Percentiles rank a stretch among this genome's conserved stretches.
These are phyloP conservation scores for Diaporthe eres DNA, from an alignment of 2,329 filamentous ascomycete species.

Conservation along the genomic window DNA sequence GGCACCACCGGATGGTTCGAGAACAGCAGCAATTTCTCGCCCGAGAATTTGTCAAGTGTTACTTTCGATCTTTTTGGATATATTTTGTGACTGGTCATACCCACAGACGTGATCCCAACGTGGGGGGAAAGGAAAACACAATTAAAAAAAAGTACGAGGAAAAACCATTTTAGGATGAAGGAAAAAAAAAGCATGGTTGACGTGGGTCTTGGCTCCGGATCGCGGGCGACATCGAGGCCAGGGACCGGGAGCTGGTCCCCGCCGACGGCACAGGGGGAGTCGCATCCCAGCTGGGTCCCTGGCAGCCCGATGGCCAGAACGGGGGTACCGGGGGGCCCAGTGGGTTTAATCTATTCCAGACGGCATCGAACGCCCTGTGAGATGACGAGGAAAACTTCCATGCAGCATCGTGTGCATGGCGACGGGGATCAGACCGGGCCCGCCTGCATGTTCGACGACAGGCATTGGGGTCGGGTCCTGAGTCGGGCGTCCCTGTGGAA, in stretches of 20 bases:
- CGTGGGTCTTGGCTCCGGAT: slow-evolving; percentile 28
- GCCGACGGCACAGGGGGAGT: slow-evolving; percentile 30
- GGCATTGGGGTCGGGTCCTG: slow-evolving; percentile 1
- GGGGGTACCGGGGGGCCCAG: slow-evolving; percentile 3
- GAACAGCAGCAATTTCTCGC: slow-evolving; percentile 13
- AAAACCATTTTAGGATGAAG: neutral
- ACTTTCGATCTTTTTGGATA: neutral
- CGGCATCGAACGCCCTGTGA: slow-evolving; percentile 27
- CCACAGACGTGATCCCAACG: slow-evolving; percentile 12
- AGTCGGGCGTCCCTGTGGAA: slow-evolving; percentile 13
- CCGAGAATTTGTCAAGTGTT: neutral
- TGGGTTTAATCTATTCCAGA: slow-evolving; percentile 24
- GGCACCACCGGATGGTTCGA: neutral
- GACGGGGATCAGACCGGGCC: slow-evolving; percentile 31
- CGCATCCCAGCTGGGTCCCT: slow-evolving; percentile 20
- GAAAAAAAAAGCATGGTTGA: slow-evolving; percentile 25
- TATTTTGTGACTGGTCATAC: slow-evolving; percentile 11
- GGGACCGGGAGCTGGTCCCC: slow-evolving; percentile 28
- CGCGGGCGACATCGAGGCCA: slow-evolving; percentile 29
- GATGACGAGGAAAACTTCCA: slow-evolving; percentile 32
- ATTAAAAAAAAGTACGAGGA: slow-evolving; percentile 19
- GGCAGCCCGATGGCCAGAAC: slow-evolving; percentile 27
- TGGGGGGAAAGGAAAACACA: neutral
- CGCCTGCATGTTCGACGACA: slow-evolving; percentile 32
- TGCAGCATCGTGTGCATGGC: slow-evolving; percentile 22